Evolutionary conservation across 208 protist species (phyloP), one percentile per base, ranked within the genome.

Genomic region (Wallacemonas collosoma): DNA sequence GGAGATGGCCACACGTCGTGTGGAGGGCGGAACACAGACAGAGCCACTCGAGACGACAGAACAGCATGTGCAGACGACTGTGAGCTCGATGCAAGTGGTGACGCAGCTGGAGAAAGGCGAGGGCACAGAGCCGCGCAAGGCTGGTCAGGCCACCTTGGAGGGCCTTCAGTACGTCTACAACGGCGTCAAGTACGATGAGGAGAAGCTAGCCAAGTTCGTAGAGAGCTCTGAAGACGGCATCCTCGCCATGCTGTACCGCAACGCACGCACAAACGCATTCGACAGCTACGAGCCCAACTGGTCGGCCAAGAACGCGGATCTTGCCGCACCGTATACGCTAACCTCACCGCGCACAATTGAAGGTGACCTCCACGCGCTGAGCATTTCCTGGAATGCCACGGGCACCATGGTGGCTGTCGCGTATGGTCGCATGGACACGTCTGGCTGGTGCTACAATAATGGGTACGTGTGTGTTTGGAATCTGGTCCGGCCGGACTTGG

Each of bases 401-500:
- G 93, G 93, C 17, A 88, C 82, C 2, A 84, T 98, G 58, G 53
- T 98, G 14, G 95, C 91, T 2, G 93, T 91, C 8, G 90, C 79
- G 8, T 98, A 96, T 72, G 93, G 93, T 47, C 83, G 88, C 45
- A 69, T 95, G 51, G 93, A 97, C 76, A 88, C 81, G 0, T 89
- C 85, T 3, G 93, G 92, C 2, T 97, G 93, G 92, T 98, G 93
- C 79, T 81, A 93, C 68, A 83, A 71, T 67, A 83, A 75, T 36
- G 93, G 95, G 36, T 87, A 90, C 63, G 90, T 97, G 3, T 81
- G 90, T 58, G 63, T 94, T 1, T 98, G 91, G 92, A 96, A 95
- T 67, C 67, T 97, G 6, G 69, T 78, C 12, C 77, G 88, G 7
- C 81, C 76, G 2, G 90, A 96, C 53, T 39, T 95, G 1, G 78